Evolutionary conservation across 2,329 filamentous ascomycete species (phyloP).

Genomic region (Penicillium thymicola): DNA sequence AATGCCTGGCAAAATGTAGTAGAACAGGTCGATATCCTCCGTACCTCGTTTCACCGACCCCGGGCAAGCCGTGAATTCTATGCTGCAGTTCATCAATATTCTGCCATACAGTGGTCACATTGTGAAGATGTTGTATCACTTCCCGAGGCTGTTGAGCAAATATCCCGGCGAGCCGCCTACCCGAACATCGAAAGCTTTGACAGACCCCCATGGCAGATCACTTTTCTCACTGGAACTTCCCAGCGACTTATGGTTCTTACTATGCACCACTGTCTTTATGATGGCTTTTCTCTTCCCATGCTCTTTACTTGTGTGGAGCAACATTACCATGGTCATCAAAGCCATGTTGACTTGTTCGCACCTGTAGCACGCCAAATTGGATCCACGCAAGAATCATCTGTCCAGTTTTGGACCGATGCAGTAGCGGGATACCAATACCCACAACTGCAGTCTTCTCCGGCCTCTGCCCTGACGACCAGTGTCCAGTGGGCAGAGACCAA

Average conservation of each 20-base stretch:
- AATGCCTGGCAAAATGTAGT: not conserved
- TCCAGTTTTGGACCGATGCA: not conserved
- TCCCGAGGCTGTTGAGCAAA: not conserved
- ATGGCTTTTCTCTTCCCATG: conserved; percentile 10
- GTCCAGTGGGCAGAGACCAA: conserved; percentile 1
- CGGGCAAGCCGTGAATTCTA: not conserved
- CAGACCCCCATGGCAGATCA: conserved; percentile 1
- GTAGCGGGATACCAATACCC: not conserved
- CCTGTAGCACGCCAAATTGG: not conserved
- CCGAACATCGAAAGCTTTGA: not conserved
- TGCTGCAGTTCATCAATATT: not conserved
- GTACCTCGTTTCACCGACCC: conserved; percentile 1
- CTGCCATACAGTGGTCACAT: not conserved
- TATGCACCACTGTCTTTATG: conserved; percentile 16
- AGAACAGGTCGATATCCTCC: conserved; percentile 1
- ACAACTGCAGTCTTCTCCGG: not conserved
- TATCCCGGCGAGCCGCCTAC: not conserved
- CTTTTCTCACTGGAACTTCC: not conserved
- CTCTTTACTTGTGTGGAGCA: conserved; percentile 3
- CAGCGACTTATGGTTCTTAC: conserved; percentile 8
- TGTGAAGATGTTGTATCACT: not conserved
- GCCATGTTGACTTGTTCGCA: not conserved
- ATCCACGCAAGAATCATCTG: not conserved
- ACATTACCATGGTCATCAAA: not conserved
- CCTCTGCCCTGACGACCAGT: not conserved